These are phyloP conservation scores for Dactylellina sp. DNA, from an alignment of 2,329 filamentous ascomycete species.

Conservation along the genomic window DNA sequence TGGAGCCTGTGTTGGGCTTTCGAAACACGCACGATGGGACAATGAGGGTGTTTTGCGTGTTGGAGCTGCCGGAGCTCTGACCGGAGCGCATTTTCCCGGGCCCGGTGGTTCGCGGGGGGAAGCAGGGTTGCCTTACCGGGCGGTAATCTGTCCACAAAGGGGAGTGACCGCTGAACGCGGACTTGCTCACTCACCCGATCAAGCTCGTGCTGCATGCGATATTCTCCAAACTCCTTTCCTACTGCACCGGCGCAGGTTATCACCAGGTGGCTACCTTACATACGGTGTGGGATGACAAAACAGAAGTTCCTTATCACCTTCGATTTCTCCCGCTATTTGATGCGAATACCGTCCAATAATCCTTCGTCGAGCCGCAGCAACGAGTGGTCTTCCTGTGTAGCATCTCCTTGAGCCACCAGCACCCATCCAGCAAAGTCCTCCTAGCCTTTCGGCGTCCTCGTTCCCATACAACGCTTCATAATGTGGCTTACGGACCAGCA, in stretches of 20 bases:
- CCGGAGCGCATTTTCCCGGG: not conserved
- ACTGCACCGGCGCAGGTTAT: conserved; percentile 2
- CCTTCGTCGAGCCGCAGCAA: conserved; percentile 21
- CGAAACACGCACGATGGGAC: not conserved
- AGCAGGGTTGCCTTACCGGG: not conserved
- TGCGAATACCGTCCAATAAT: conserved; percentile 5
- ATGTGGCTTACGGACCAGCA: conserved; percentile 98
- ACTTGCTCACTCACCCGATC: too few species aligned
- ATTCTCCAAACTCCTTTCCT: conserved; percentile 5
- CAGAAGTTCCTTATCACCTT: conserved; percentile 5
- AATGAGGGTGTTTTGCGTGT: conserved; percentile 16
- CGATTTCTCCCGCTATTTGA: conserved; percentile 6
- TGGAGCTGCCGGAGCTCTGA: not conserved
- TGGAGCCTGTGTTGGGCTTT: not conserved
- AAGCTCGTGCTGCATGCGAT: conserved; percentile 40
- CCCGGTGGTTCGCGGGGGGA: not conserved
- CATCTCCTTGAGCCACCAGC: conserved; percentile 2
- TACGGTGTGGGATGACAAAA: too few species aligned
- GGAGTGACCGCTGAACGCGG: not conserved
- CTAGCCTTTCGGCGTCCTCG: not conserved
- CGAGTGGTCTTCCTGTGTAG: conserved; percentile 3
- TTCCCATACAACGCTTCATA: conserved; percentile 62
- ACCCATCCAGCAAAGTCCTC: not conserved
- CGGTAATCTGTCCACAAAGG: conserved; percentile 42
- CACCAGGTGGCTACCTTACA: too few species aligned